phyloP scores from a whole-genome alignment of 2,329 filamentous ascomycete species.

The Alternaria hordeiaustralica region DNA sequence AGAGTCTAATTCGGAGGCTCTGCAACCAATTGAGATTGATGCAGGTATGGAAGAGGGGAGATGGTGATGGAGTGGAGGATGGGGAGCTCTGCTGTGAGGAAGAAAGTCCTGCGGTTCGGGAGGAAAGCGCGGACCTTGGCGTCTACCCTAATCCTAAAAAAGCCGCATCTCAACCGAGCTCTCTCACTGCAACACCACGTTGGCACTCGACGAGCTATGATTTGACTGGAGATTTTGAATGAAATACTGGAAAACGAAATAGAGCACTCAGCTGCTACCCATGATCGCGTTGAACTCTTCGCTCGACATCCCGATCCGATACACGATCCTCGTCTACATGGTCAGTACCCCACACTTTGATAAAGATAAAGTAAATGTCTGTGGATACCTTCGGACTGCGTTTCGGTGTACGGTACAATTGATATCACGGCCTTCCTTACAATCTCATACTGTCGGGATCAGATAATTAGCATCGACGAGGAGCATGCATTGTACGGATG shows the following conservation, averaged over 20 bases:
- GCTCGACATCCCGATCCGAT: not conserved
- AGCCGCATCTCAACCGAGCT: constrained; percentile 17
- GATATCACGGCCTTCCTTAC: not conserved
- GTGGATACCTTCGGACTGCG: not conserved
- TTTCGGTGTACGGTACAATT: not conserved
- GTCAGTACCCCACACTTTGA: not conserved
- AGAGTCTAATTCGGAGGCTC: constrained; percentile 50
- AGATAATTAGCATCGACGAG: not conserved
- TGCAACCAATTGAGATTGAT: constrained; percentile 55
- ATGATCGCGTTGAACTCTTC: too few species aligned
- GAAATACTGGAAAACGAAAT: fast-evolving
- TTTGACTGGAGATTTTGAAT: not conserved
- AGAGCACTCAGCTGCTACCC: not conserved
- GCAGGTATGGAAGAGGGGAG: constrained; percentile 50
- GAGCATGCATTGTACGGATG: not conserved
- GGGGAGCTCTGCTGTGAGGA: constrained; percentile 40
- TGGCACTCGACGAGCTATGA: not conserved
- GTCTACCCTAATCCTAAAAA: constrained; percentile 28
- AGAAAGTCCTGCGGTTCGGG: constrained; percentile 39
- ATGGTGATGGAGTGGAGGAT: constrained; percentile 48
- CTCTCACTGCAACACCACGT: not conserved
- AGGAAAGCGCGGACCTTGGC: constrained; percentile 37
- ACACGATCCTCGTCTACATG: not conserved
- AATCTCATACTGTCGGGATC: not conserved
- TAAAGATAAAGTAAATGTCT: not conserved